phyloP scores from a whole-genome alignment of 83 land plant species.

The Thuja plicata region DNA sequence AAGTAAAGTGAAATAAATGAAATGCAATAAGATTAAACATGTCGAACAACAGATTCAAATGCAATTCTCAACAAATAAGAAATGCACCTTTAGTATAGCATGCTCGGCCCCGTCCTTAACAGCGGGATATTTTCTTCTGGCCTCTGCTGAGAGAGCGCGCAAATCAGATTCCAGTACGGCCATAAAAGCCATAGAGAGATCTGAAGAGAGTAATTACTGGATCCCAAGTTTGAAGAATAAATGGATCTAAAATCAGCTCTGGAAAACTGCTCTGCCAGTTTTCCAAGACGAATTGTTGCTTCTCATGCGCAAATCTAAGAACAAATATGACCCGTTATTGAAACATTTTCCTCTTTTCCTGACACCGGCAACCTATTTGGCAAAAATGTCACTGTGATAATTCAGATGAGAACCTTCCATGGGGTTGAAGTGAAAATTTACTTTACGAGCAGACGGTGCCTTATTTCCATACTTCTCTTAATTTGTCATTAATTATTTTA shows the following conservation, averaged over 20 bases:
- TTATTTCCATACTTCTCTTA: no score
- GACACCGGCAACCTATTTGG: no score
- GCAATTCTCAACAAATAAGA: neutral
- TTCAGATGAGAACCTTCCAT: no score
- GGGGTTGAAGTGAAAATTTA: no score
- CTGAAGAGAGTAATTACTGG: neutral
- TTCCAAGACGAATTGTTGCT: neutral
- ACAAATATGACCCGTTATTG: neutral
- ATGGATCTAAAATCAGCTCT: neutral
- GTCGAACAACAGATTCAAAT: neutral
- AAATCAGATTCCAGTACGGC: constrained; percentile 94
- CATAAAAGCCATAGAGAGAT: constrained; percentile 75
- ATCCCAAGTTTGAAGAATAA: neutral
- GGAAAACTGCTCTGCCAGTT: neutral
- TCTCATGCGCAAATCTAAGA: neutral
- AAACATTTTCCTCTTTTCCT: neutral
- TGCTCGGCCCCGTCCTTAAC: constrained; percentile 99
- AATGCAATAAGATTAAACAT: neutral
- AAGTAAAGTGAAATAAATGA: neutral
- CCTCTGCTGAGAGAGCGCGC: constrained; percentile 88
- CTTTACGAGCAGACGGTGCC: no score
- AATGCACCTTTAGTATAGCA: constrained; percentile 85
- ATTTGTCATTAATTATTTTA: no score
- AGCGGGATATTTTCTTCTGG: constrained; percentile 84
- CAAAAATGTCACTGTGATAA: no score